Evolutionary conservation across 164 flowering plant genomes (phyloP).

Genomic region (Cinnamomum chago): DNA sequence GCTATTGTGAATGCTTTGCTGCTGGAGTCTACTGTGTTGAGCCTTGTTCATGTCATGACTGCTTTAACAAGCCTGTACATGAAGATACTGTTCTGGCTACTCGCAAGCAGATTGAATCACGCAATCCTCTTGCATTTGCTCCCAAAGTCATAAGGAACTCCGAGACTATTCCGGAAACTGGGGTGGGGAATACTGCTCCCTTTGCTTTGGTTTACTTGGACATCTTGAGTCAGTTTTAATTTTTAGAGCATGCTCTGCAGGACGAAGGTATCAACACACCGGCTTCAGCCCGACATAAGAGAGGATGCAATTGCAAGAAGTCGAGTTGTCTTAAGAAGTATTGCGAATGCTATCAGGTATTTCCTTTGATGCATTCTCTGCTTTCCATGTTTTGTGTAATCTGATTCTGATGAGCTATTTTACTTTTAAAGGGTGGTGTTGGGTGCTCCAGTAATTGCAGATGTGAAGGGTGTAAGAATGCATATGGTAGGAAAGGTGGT

Average conservation of each 20-base stretch:
- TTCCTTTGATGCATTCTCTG: constrained; percentile 9
- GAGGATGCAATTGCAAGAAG: constrained; percentile 99
- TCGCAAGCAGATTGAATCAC: constrained; percentile 65
- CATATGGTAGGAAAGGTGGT: constrained; percentile 80
- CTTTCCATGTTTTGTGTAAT: constrained; percentile 4
- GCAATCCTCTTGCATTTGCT: constrained; percentile 78
- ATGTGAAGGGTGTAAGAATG: constrained; percentile 93
- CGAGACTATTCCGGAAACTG: constrained; percentile 25
- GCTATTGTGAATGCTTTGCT: constrained; percentile 85
- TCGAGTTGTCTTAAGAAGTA: constrained; percentile 93
- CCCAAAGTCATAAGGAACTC: constrained; percentile 59
- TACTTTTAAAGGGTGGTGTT: constrained; percentile 71
- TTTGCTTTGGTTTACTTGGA: neutral
- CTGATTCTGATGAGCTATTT: constrained; percentile 16
- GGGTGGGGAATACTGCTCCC: constrained; percentile 29
- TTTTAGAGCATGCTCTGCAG: constrained; percentile 29
- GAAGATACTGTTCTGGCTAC: constrained; percentile 61
- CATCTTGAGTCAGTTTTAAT: neutral
- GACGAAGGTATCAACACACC: constrained; percentile 81
- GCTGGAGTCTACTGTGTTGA: constrained; percentile 77
- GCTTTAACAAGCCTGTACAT: constrained; percentile 60
- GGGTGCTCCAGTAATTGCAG: constrained; percentile 95
- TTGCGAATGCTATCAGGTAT: constrained; percentile 99
- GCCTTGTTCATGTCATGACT: constrained; percentile 65
- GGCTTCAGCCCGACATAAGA: constrained; percentile 92